Evolutionary conservation across 2,329 filamentous ascomycete genomes (phyloP).

Genomic region (Calonectria multiphialidica): DNA sequence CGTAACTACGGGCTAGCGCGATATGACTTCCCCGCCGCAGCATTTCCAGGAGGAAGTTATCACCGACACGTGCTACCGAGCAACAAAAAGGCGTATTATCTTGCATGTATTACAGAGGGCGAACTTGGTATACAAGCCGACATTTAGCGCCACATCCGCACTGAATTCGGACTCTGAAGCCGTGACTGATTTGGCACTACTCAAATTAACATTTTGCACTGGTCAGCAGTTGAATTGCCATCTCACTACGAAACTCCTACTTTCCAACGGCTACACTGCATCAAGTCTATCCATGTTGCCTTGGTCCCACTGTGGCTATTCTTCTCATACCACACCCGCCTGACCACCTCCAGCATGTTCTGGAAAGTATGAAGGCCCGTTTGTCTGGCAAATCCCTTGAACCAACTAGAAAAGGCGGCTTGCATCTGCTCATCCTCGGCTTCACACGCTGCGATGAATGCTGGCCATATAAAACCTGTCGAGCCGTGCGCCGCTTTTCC

Average conservation of each 20-base stretch:
- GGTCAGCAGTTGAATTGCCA: too few relatives aligned
- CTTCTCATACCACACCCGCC: neutral
- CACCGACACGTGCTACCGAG: neutral
- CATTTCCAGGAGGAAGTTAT: neutral
- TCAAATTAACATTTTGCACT: too few relatives aligned
- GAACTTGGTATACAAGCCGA: neutral
- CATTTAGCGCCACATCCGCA: too few relatives aligned
- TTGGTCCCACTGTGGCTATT: neutral
- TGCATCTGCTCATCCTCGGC: neutral
- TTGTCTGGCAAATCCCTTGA: neutral
- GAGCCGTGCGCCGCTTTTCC: neutral
- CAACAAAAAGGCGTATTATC: neutral
- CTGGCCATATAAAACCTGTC: neutral
- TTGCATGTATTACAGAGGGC: neutral
- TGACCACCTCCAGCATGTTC: neutral
- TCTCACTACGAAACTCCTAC: neutral
- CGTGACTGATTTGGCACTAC: too few relatives aligned
- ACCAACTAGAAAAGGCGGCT: neutral
- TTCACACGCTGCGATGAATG: neutral
- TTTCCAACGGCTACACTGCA: neutral
- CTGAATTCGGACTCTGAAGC: too few relatives aligned
- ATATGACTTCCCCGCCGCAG: neutral
- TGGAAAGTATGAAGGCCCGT: neutral
- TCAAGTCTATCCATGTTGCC: neutral
- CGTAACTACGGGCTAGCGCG: neutral